phyloP scores from a whole-genome alignment of 2,329 filamentous ascomycete genomes.

The Pseudocercospora fuligena region DNA sequence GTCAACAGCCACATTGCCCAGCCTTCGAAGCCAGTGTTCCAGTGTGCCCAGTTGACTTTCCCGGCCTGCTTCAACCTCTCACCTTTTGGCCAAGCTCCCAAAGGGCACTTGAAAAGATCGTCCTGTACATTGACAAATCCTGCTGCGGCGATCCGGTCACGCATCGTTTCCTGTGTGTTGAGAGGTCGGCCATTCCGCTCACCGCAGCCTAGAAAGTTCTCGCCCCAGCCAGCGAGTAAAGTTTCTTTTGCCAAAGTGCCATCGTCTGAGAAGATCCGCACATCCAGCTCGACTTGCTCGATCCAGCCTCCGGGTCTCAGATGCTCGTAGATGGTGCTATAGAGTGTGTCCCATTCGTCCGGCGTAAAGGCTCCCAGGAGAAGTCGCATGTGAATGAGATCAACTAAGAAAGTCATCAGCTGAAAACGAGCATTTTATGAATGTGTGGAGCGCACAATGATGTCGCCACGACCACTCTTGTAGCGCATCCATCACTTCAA shows the following conservation, averaged over 20 bases:
- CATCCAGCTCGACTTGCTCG: slow-evolving; percentile 46
- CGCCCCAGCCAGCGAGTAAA: slow-evolving; percentile 37
- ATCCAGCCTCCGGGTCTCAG: slow-evolving; percentile 50
- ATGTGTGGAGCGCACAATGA: slow-evolving; percentile 23
- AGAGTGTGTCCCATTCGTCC: slow-evolving; percentile 24
- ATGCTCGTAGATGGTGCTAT: slow-evolving; percentile 29
- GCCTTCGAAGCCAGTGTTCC: slow-evolving; percentile 46
- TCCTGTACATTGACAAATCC: slow-evolving; percentile 42
- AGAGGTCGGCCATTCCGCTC: slow-evolving; percentile 19
- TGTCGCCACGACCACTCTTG: slow-evolving; percentile 25
- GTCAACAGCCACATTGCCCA: slow-evolving; percentile 48
- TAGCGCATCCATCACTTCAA: slow-evolving; percentile 24
- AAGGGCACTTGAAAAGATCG: slow-evolving; percentile 46
- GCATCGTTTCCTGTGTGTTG: slow-evolving; percentile 21
- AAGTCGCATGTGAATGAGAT: slow-evolving; percentile 48
- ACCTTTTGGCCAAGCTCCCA: slow-evolving; percentile 48
- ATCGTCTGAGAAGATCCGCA: slow-evolving; percentile 24
- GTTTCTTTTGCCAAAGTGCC: slow-evolving; percentile 39
- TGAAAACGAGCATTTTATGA: not conserved
- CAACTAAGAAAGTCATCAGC: slow-evolving; percentile 29
- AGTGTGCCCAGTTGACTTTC: slow-evolving; percentile 43
- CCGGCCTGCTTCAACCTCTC: slow-evolving; percentile 45
- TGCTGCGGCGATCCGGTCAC: slow-evolving; percentile 15
- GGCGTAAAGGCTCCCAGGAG: slow-evolving; percentile 27
- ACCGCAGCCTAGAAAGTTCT: slow-evolving; percentile 24